Percentiles rank a stretch among this genome's conserved stretches.
Conservation (phyloP, 2,329 filamentous ascomycete species). For the Aspergillus ochraceus region DNA sequence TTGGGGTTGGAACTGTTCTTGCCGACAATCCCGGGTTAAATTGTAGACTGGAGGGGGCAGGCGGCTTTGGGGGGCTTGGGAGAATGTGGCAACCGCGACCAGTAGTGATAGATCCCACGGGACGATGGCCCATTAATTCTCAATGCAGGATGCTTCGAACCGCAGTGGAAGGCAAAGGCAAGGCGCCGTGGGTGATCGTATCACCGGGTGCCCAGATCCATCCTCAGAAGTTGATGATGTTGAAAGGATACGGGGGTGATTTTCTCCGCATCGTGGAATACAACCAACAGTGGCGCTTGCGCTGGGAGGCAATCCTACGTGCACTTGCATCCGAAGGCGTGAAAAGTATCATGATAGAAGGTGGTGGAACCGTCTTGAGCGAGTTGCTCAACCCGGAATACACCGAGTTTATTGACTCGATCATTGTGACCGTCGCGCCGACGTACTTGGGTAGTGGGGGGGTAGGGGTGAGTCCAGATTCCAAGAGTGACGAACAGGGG, state of each 20-base stretch:
- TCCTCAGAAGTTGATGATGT: constrained; percentile 44
- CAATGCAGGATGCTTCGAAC: constrained; percentile 67
- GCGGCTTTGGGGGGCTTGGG: constrained; percentile 55
- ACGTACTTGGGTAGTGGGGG: constrained; percentile 85
- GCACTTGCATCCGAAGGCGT: constrained; percentile 62
- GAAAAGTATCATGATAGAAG: constrained; percentile 86
- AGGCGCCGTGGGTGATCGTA: constrained; percentile 72
- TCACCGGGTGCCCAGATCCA: constrained; percentile 49
- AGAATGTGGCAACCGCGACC: constrained; percentile 70
- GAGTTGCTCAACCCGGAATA: constrained; percentile 67
- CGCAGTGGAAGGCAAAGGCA: constrained; percentile 64
- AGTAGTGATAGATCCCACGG: constrained; percentile 75
- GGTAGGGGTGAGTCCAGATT: constrained; percentile 72
- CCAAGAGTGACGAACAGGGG: constrained; percentile 52
- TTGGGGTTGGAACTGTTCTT: constrained; percentile 80
- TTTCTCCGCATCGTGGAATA: constrained; percentile 43
- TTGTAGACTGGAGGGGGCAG: constrained; percentile 66
- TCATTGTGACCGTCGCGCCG: constrained; percentile 87
- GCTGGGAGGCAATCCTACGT: constrained; percentile 66
- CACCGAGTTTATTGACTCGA: constrained; percentile 66
- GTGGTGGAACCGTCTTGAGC: constrained; percentile 80
- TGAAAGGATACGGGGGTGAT: constrained; percentile 49
- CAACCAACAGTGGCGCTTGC: constrained; percentile 49
- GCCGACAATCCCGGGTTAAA: constrained; percentile 86
- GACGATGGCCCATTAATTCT: constrained; percentile 66